These are phyloP conservation scores for Ustilago esculenta DNA, from an alignment of 1,284 basidiomycete genomes.

Conservation along the genomic window DNA sequence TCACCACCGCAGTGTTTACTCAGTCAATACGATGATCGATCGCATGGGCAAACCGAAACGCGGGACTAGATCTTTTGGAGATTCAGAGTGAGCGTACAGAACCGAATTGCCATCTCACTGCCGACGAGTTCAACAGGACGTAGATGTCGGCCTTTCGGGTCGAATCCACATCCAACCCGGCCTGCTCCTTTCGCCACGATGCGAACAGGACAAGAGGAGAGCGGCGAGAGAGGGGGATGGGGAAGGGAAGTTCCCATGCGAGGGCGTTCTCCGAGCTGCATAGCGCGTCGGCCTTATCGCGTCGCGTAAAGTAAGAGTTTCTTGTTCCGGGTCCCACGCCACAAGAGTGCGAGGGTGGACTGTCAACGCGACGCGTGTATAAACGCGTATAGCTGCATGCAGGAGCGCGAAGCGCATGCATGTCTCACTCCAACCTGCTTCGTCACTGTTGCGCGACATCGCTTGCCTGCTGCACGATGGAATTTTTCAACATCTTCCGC, in stretches of 20 bases:
- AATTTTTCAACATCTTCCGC: conserved; percentile 24
- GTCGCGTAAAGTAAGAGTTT: conserved; percentile 13
- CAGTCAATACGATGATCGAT: conserved; percentile 1
- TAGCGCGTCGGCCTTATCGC: conserved; percentile 4
- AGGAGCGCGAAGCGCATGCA: no score
- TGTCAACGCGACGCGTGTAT: conserved; percentile 14
- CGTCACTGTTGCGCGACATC: conserved; percentile 12
- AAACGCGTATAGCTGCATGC: conserved; percentile 7
- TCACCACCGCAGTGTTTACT: no score
- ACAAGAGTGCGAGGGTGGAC: conserved; percentile 3
- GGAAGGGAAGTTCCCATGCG: conserved; percentile 24
- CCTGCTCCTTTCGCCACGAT: background rate
- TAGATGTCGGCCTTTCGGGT: conserved; percentile 1
- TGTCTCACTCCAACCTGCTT: conserved; percentile 35
- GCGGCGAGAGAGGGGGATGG: background rate
- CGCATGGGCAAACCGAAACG: no score
- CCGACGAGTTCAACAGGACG: no score
- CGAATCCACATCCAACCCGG: conserved; percentile 2
- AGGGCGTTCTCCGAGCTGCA: conserved; percentile 32
- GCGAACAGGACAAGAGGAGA: background rate
- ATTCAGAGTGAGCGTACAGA: no score
- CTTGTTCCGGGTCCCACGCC: background rate
- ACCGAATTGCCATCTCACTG: no score
- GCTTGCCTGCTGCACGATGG: conserved; percentile 19
- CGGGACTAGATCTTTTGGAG: no score